Evolutionary conservation across 129 eudicot species (phyloP).

Genomic region (Artemisia argyi): DNA sequence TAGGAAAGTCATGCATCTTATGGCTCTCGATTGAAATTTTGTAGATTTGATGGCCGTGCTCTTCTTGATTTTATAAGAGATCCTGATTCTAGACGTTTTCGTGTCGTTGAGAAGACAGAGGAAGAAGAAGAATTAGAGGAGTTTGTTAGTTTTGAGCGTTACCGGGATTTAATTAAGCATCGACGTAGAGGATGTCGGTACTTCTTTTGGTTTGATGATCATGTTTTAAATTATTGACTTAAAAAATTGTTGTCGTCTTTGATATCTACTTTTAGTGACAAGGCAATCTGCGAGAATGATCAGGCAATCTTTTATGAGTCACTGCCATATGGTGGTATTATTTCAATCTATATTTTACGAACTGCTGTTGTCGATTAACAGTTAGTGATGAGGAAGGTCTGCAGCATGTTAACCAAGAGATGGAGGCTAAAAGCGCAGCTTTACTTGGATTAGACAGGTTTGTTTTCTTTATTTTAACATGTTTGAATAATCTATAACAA

Average conservation of each 20-base stretch:
- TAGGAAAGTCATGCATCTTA: constrained; percentile 9
- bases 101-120: constrained; percentile 77
- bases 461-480: not conserved
- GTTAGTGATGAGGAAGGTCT: constrained; percentile 94
- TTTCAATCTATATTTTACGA: constrained; percentile 33
- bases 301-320: constrained; percentile 27
- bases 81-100: constrained; percentile 64
- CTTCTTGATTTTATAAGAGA: constrained; percentile 95
- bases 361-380: constrained; percentile 50
- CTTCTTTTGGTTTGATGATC: constrained; percentile 66
- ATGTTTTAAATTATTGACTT: constrained; percentile 40
- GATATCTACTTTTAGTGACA: constrained; percentile 37
- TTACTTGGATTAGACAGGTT: constrained; percentile 77
- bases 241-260: constrained; percentile 24
- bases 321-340: constrained; percentile 10
- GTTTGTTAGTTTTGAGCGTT: constrained; percentile 99
- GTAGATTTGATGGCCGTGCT: constrained; percentile 99
- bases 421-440: constrained; percentile 88
- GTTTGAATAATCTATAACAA: constrained; percentile 1
- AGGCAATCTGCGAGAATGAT: constrained; percentile 30
- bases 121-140: constrained; percentile 98
- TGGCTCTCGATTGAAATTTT: constrained; percentile 12
- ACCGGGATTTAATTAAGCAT: constrained; percentile 99
- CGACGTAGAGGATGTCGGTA: constrained; percentile 99
- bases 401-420: constrained; percentile 83